Percentiles rank a stretch among this genome's conserved stretches.
Conservation (phyloP, 352 stramenopile species). For the Chrysophaeum taylorii region DNA sequence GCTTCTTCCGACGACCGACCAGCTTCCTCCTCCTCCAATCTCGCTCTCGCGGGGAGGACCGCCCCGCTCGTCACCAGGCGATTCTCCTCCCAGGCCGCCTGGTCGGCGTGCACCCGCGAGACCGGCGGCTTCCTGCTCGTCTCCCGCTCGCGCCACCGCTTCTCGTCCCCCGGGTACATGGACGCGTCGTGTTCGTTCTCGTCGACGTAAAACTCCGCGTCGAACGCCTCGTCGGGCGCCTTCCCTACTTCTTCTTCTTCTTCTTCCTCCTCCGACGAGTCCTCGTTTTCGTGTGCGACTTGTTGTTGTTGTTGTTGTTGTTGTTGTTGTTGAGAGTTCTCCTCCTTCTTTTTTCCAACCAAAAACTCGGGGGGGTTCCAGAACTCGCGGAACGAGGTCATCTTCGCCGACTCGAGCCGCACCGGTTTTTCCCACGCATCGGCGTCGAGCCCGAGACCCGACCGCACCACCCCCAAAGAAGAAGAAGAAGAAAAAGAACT, state of each 20-base stretch:
- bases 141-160: constrained; percentile 78
- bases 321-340: background rate
- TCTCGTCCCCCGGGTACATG: constrained; percentile 74
- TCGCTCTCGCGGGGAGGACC: constrained; percentile 53
- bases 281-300: too few species aligned
- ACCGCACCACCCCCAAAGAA: too few species aligned
- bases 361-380: background rate
- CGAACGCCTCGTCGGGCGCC: constrained; percentile 79
- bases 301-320: constrained; percentile 14
- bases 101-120: constrained; percentile 83
- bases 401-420: constrained; percentile 11
- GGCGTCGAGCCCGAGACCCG: constrained; percentile 25
- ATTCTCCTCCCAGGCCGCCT: constrained; percentile 97
- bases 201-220: constrained; percentile 86
- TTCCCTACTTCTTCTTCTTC: constrained; percentile 18
- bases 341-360: background rate
- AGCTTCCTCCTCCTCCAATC: constrained; percentile 36
- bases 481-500: too few species aligned
- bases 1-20: background rate
- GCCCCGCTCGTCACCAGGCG: constrained; percentile 84
- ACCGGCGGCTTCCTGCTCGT: constrained; percentile 72
- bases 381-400: background rate
- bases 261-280: constrained; percentile 76
- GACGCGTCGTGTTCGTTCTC: constrained; percentile 61
- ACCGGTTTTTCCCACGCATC: constrained; percentile 26